Conservation (phyloP, 768 basidiomycete species). For the Hypsizygus marmoreus region DNA sequence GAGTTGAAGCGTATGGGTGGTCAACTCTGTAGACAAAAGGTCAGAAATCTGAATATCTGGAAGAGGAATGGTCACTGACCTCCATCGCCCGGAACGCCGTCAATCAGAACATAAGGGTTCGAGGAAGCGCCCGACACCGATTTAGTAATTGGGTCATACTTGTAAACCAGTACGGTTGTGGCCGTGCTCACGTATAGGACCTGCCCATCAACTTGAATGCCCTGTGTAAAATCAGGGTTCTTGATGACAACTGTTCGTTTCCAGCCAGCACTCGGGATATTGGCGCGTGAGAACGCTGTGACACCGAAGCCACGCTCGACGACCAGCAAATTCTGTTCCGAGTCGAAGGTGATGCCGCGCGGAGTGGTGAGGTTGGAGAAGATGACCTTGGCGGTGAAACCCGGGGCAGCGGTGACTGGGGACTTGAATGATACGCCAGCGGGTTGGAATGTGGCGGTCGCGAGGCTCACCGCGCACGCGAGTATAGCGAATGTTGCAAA, state of each 20-base stretch:
- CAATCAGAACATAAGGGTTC: constrained; percentile 24
- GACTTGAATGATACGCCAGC: constrained; percentile 31
- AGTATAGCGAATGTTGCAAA: constrained; percentile 5
- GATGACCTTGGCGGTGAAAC: constrained; percentile 35
- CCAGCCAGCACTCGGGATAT: constrained; percentile 30
- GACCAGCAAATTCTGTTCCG: constrained; percentile 38
- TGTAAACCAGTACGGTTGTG: constrained; percentile 32
- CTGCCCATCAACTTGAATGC: constrained; percentile 38
- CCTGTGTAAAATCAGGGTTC: constrained; percentile 41
- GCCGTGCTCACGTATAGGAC: constrained; percentile 42
- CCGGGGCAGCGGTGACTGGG: constrained; percentile 36
- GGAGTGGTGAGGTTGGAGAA: constrained; percentile 45
- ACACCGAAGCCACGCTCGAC: constrained; percentile 45
- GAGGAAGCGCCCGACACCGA: constrained; percentile 21
- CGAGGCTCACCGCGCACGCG: constrained; percentile 5
- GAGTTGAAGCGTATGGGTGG: constrained; percentile 42
- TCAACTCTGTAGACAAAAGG: constrained; percentile 31
- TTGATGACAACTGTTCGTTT: constrained; percentile 38
- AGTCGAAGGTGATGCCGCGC: constrained; percentile 43
- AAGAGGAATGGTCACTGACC: constrained; percentile 25
- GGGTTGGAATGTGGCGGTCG: constrained; percentile 30
- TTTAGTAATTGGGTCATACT: constrained; percentile 34
- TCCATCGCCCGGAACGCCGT: constrained; percentile 41
- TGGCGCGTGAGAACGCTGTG: constrained; percentile 35
- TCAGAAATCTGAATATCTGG: neutral